Evolutionary conservation across 306 rosid species (phyloP).

Genomic region (Pueraria montana): DNA sequence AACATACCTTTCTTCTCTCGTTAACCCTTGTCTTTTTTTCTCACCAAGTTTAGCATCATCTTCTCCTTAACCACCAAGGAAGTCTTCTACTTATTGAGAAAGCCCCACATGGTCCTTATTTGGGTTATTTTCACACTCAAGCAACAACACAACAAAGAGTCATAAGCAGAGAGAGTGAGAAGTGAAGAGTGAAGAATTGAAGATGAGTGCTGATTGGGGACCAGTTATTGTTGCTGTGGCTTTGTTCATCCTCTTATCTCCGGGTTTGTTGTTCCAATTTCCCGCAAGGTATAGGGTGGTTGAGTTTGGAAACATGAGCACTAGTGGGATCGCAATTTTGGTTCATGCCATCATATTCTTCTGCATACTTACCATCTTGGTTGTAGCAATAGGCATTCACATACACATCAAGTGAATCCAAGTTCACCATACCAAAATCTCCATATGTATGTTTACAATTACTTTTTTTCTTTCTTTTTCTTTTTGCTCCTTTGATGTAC

Average conservation of each 20-base stretch:
- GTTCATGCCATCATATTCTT: constrained; percentile 89
- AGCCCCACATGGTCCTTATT: constrained; percentile 37
- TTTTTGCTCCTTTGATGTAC: constrained; percentile 2
- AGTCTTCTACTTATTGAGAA: constrained; percentile 52
- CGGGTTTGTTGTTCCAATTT: constrained; percentile 87
- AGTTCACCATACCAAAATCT: background rate
- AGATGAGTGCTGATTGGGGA: constrained; percentile 94
- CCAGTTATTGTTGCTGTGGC: constrained; percentile 84
- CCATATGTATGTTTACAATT: constrained; percentile 20
- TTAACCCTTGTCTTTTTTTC: constrained; percentile 62
- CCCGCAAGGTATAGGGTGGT: constrained; percentile 80
- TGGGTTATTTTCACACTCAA: constrained; percentile 23
- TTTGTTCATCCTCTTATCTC: constrained; percentile 87
- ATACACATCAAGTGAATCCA: constrained; percentile 64
- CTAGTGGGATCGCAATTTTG: constrained; percentile 95
- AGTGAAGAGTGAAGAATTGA: background rate
- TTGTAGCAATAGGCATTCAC: constrained; percentile 92
- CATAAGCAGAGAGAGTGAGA: background rate
- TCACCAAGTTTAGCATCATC: constrained; percentile 79
- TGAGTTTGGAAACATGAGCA: constrained; percentile 95
- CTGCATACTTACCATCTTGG: constrained; percentile 80
- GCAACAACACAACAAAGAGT: background rate
- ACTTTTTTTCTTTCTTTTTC: background rate
- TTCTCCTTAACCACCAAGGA: constrained; percentile 86
- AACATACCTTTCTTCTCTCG: constrained; percentile 83